Evolutionary conservation across 352 stramenopile species (phyloP), one percentile per base, ranked within the genome.

Genomic region (Phytophthora melonis): DNA sequence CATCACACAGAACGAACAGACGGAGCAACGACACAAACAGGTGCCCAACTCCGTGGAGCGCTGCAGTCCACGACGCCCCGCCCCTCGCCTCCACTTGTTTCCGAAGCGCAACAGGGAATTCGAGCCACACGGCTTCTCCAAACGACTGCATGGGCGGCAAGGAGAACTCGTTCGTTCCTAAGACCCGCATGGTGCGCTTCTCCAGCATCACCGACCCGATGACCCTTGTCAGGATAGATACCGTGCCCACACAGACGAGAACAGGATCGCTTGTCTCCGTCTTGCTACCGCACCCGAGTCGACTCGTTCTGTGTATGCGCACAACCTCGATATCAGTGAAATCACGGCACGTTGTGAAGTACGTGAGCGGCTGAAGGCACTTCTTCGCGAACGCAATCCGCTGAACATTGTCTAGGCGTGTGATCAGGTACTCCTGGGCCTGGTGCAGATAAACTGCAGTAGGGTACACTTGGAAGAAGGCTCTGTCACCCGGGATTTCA

Each of bases 91-190:
- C 81, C 0, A 95, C 79, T 18, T 79, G 25, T 0, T 77, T 63
- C 34, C 76, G 75, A 13, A 97, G 47, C 36, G 57, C 30, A 34
- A 75, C 59, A 8, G 94, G 93, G 5, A 98, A 77, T 75, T 99
- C 97, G 14, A 99, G 77, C 98, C 98, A 99, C 13, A 98, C 68
- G 9, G 91, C 97, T 70, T 97, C 88, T 7, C 95, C 98, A 52
- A 98, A 97, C 59, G 90, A 96, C 80, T 99, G 93, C 89, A 99
- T 97, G 1, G 88, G 90, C 14, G 98, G 98, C n/a, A 99, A 80
- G 0, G 88, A 93, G 64, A 99, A 98, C 66, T 98, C 94, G 55
- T 91, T 94, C 30, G 86, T 81, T 57, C 92, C 88, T 58, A 99
- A 70, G 43, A 87, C 66, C 32, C 79, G 71, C 77, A 93, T 87